These are phyloP conservation scores for Phytophthora capsici DNA, from an alignment of 352 stramenopile species.

Conservation along the genomic window DNA sequence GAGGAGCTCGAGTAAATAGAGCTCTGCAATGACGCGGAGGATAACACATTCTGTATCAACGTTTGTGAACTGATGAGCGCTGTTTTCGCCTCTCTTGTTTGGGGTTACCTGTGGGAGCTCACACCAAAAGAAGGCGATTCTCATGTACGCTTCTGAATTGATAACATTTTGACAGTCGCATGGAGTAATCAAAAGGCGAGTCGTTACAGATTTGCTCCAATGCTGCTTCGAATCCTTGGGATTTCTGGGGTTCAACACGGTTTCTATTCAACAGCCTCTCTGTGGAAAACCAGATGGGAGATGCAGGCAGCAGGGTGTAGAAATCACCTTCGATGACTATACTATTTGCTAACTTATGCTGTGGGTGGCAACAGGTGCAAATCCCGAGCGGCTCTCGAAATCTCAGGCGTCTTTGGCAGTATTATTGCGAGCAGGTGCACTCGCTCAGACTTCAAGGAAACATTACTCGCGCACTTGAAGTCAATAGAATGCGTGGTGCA, in stretches of 20 bases:
- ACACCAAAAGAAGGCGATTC: too few species aligned
- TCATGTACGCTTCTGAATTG: neutral
- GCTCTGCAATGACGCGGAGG: too few species aligned
- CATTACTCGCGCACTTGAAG: neutral
- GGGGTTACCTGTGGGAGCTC: neutral
- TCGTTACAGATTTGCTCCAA: too few species aligned
- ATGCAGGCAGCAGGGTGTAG: conserved; percentile 17
- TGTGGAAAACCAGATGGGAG: conserved; percentile 2
- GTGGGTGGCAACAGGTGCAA: neutral
- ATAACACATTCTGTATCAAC: too few species aligned
- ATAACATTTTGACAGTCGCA: neutral
- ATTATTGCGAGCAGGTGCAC: conserved; percentile 1
- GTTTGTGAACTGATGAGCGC: neutral
- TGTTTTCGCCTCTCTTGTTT: neutral
- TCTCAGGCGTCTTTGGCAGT: conserved; percentile 2
- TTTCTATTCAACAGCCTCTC: neutral
- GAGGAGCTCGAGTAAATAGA: too few species aligned
- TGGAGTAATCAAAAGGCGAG: too few species aligned
- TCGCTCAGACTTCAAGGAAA: neutral
- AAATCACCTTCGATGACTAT: neutral
- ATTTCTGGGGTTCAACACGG: neutral
- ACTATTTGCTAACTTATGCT: conserved; percentile 7
- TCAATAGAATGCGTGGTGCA: neutral
- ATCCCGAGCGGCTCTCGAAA: neutral
- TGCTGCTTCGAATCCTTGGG: neutral